These are phyloP conservation scores for Clonostachys rosea DNA, from an alignment of 2,329 filamentous ascomycete species.

Conservation along the genomic window DNA sequence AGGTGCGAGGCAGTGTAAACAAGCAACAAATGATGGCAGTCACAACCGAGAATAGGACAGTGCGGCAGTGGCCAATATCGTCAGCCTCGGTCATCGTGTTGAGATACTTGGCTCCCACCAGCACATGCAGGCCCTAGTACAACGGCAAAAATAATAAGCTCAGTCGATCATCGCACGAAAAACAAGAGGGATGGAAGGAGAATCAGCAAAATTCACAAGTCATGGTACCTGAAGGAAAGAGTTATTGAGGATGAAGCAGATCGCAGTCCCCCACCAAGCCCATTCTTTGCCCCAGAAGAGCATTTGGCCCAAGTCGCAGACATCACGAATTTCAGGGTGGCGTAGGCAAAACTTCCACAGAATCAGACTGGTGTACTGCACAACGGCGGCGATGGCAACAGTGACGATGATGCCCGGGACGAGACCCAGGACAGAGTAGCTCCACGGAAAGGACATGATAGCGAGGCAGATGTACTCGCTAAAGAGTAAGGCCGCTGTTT, in stretches of 20 bases:
- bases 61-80: constrained; percentile 63
- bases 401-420: constrained; percentile 83
- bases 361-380: constrained; percentile 67
- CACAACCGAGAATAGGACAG: constrained; percentile 73
- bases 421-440: constrained; percentile 81
- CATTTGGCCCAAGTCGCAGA: constrained; percentile 94
- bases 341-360: constrained; percentile 84
- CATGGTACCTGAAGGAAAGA: constrained; percentile 69
- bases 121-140: constrained; percentile 58
- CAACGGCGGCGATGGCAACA: constrained; percentile 68
- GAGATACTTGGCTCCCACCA: constrained; percentile 80
- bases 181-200: too few species aligned
- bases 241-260: constrained; percentile 94
- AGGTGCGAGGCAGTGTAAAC: constrained; percentile 81
- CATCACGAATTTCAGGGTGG: constrained; percentile 86
- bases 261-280: constrained; percentile 64
- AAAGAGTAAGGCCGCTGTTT: constrained; percentile 87
- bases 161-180: too few species aligned
- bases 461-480: constrained; percentile 90
- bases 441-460: constrained; percentile 96
- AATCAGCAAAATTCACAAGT: too few species aligned
- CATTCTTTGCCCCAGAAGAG: constrained; percentile 82
- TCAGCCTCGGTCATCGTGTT: constrained; percentile 78
- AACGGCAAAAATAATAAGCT: too few species aligned
- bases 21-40: constrained; percentile 72